Evolutionary conservation across 257 asterid genomes (phyloP), one percentile per base, ranked within the genome.

Genomic region (Eustoma russellianum): DNA sequence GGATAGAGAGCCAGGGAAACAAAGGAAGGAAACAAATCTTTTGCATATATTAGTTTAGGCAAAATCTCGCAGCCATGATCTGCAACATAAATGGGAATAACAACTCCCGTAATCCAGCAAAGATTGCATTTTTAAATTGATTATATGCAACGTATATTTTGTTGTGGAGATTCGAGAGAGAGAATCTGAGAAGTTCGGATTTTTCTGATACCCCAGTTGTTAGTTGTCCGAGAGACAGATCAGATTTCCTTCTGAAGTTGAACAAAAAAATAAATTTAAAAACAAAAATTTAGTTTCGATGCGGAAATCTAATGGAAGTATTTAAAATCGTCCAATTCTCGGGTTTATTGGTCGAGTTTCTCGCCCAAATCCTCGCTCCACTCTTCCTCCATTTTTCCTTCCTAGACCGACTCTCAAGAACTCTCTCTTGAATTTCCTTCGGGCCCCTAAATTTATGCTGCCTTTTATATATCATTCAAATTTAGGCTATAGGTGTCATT

Each of bases 241-340:
- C 83, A 70, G 79, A 82, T 76, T 62, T 60, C 43, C 46, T 70
- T 33, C 46, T 48, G 55, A 28, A 40, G 50, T 24, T 48, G 16
- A 52, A n/a, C n/a, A 48, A n/a, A 35, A 63, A 49, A 50, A 52
- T 50, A 41, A 51, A 43, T n/a, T n/a, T 44, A 58, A 33, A n/a
- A 45, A 16, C 34, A 60, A 56, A 69, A 56, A 17, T 5, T n/a
- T 62, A 58, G 41, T 50, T 65, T 24, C 53, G 68, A 56, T 74
- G 73, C 74, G 59, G 43, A 80, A 80, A 82, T 82, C 93, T 80
- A 82, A 63, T 62, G 72, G 61, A 82, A 69, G 83, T 66, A 68
- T 66, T 60, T 56, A 66, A 71, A 75, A 56, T 79, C 64, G 62
- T 66, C 9, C 66, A 38, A 7, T 38, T 68, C 71, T 59, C 66